Evolutionary conservation across 176 grass and related monocot species (phyloP).

Genomic region (Olyra latifolia): DNA sequence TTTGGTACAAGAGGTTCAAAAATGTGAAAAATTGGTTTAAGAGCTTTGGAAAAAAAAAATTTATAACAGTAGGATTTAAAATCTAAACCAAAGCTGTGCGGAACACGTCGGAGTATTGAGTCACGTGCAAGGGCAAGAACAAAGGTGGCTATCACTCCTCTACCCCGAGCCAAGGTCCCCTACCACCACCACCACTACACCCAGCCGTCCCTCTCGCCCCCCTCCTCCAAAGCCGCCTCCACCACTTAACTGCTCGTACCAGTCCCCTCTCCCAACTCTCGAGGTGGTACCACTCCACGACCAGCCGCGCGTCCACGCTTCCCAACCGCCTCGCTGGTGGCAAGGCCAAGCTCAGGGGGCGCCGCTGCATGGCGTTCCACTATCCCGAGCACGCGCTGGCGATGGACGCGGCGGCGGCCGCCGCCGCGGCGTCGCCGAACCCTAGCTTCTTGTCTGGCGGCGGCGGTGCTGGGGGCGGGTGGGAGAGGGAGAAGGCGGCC

Average conservation of each 20-base stretch:
- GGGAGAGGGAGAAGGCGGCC: constrained; percentile 79
- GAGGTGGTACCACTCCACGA: constrained; percentile 12
- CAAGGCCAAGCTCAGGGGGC: neutral
- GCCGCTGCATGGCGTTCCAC: constrained; percentile 47
- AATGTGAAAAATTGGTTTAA: no score
- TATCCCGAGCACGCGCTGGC: constrained; percentile 51
- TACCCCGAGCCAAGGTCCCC: neutral
- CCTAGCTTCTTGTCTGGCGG: constrained; percentile 14
- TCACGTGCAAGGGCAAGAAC: constrained; percentile 23
- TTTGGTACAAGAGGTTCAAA: no score
- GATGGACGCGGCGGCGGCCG: constrained; percentile 38
- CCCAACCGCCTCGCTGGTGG: neutral
- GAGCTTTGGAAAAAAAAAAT: no score
- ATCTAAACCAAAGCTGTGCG: no score
- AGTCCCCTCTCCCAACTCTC: neutral
- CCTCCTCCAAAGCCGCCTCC: neutral
- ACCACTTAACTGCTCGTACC: constrained; percentile 8
- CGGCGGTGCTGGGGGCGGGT: neutral
- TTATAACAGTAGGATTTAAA: no score
- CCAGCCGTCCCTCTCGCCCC: neutral
- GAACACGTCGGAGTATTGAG: neutral
- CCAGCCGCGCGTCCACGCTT: neutral
- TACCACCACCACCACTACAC: constrained; percentile 5
- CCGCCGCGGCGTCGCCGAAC: neutral
- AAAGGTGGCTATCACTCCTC: neutral